These are phyloP conservation scores for Cardamine occulta DNA, from an alignment of 345 rosid genomes.

Conservation along the genomic window DNA sequence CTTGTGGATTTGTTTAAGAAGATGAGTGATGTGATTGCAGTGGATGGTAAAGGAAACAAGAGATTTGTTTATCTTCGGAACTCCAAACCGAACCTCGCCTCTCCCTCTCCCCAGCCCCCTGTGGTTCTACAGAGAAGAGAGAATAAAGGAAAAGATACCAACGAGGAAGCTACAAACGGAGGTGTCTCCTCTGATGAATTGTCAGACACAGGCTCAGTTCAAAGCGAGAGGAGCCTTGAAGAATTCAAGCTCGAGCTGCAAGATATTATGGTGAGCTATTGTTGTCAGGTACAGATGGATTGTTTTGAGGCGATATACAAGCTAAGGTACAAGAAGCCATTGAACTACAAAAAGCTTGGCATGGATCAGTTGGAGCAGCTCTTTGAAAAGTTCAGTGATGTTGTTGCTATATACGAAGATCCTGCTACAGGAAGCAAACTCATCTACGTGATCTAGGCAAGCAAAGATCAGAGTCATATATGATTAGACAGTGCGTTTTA, in stretches of 20 bases:
- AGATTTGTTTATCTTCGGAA: slow-evolving; percentile 71
- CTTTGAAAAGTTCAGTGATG: slow-evolving; percentile 64
- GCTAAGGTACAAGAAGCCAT: slow-evolving; percentile 75
- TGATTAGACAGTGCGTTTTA: slow-evolving; percentile 5
- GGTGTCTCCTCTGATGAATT: slow-evolving; percentile 70
- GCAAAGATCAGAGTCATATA: background rate
- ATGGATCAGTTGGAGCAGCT: slow-evolving; percentile 79
- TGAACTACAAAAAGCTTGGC: slow-evolving; percentile 61
- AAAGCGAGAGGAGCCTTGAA: slow-evolving; percentile 49
- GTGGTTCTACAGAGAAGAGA: slow-evolving; percentile 57
- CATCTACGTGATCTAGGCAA: slow-evolving; percentile 41
- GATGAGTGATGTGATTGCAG: slow-evolving; percentile 67
- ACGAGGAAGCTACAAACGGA: slow-evolving; percentile 44
- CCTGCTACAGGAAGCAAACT: slow-evolving; percentile 62
- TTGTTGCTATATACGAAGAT: slow-evolving; percentile 70
- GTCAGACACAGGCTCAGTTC: slow-evolving; percentile 51
- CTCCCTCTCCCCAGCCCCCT: slow-evolving; percentile 55
- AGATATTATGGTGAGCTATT: slow-evolving; percentile 86
- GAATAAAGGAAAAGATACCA: slow-evolving; percentile 57
- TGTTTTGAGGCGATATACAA: slow-evolving; percentile 82
- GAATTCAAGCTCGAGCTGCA: slow-evolving; percentile 84
- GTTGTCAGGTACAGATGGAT: slow-evolving; percentile 67
- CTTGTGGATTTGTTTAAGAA: slow-evolving; percentile 88
- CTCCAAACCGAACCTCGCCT: slow-evolving; percentile 57
- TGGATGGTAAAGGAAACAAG: slow-evolving; percentile 77